Percentiles rank a stretch among this genome's conserved stretches.
Conservation (phyloP, 208 protist genomes). For the Trypanosomatidae sp. region DNA sequence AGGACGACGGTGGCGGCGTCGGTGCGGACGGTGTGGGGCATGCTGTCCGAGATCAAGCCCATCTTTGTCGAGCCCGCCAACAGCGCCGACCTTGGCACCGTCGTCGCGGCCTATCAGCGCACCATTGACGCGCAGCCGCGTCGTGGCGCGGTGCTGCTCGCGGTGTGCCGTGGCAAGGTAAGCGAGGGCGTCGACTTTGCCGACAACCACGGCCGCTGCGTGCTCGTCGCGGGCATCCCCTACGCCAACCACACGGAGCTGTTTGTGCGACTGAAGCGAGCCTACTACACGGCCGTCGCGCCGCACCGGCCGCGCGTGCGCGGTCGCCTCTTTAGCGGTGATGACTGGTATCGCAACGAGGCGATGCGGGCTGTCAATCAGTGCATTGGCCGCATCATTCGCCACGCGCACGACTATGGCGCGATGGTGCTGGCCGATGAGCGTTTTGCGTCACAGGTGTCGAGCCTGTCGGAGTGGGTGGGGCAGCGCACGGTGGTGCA, state of each 20-base stretch:
- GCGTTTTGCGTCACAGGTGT: conserved; percentile 47
- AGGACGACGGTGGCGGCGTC: no score
- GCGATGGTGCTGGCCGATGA: conserved; percentile 93
- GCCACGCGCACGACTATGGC: conserved; percentile 95
- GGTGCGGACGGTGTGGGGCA: conserved; percentile 55
- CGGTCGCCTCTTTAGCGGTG: conserved; percentile 74
- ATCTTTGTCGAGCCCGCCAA: conserved; percentile 79
- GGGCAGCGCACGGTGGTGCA: conserved; percentile 17
- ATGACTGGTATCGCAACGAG: conserved; percentile 92
- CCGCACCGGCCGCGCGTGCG: conserved; percentile 42
- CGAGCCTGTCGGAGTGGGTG: conserved; percentile 60
- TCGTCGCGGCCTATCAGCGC: conserved; percentile 59
- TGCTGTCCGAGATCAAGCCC: conserved; percentile 61
- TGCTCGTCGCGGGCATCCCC: conserved; percentile 92
- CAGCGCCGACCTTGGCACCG: conserved; percentile 23
- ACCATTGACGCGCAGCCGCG: conserved; percentile 29
- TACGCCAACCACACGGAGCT: conserved; percentile 87
- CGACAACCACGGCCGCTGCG: conserved; percentile 89
- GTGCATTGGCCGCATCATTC: conserved; percentile 95
- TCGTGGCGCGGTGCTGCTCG: conserved; percentile 89
- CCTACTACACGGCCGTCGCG: conserved; percentile 59
- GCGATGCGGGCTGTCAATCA: conserved; percentile 96
- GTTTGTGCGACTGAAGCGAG: conserved; percentile 73
- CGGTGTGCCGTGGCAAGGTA: conserved; percentile 95
- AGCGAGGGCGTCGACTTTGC: conserved; percentile 97